Evolutionary conservation across 140 eudicot genomes (phyloP).

Genomic region (Erigeron philadelphicus): DNA sequence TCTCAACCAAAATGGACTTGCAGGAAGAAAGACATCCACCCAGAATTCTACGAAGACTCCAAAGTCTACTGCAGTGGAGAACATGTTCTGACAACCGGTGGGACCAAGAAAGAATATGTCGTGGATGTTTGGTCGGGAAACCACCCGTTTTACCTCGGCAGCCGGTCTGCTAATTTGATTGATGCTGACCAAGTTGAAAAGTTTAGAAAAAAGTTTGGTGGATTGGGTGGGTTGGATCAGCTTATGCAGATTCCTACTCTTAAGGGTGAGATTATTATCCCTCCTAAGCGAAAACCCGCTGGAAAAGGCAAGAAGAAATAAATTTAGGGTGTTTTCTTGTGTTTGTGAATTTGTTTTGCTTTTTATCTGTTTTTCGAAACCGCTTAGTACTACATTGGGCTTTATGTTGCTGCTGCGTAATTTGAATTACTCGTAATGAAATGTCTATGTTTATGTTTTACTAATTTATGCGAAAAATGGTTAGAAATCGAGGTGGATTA

Average conservation of each 20-base stretch:
- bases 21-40: slow-evolving; percentile 86
- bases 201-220: slow-evolving; percentile 69
- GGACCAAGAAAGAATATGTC: slow-evolving; percentile 75
- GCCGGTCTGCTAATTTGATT: slow-evolving; percentile 46
- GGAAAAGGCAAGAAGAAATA: slow-evolving; percentile 67
- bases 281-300: slow-evolving; percentile 53
- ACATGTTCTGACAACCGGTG: slow-evolving; percentile 76
- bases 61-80: slow-evolving; percentile 89
- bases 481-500: too few species aligned
- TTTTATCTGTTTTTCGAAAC: neutral
- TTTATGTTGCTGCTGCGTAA: too few species aligned
- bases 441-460: too few species aligned
- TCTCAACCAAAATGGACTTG: slow-evolving; percentile 47
- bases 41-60: slow-evolving; percentile 60
- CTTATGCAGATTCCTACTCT: slow-evolving; percentile 75
- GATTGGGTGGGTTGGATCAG: slow-evolving; percentile 34
- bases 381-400: neutral
- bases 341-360: neutral
- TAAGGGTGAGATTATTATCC: slow-evolving; percentile 80
- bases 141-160: slow-evolving; percentile 80
- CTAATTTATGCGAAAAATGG: too few species aligned
- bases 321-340: neutral
- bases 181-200: slow-evolving; percentile 83
- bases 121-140: slow-evolving; percentile 97
- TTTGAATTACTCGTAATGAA: too few species aligned